Evolutionary conservation across 2,329 filamentous ascomycete species (phyloP), one percentile per base, ranked within the genome.

Genomic region (Penicillium sp.): DNA sequence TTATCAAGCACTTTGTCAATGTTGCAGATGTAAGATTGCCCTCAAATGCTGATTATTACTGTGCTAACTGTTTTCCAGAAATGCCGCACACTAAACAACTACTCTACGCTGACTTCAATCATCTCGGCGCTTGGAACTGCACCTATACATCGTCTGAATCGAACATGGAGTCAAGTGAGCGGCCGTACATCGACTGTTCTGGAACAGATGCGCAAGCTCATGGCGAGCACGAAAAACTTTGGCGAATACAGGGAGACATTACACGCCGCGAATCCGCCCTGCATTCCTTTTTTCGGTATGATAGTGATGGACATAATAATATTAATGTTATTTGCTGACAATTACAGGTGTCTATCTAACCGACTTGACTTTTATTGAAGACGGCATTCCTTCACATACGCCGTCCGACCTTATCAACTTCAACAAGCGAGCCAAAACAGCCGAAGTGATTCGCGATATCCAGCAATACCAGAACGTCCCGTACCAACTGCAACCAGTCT

Each of bases 181-280:
- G 87, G 90, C 55, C 89, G 91, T 63, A 94, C 91, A 2, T 87
- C 88, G 62, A 79, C 82, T 12, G 85, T 89, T 7, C 77, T 99
- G 38, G 94, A 99, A 73, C 87, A 84, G 50, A 96, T 99, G 91
- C 88, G 93, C 55, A 88, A 87, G 63, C 82, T 97, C 56, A 99
- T 99, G 91, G 90, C 89, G 21, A 97, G 91, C 74, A 96, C 91
- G 47, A 97, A 96, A 79, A 99, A 99, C 74, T 99, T 97, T 78
- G 89, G 89, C 65, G 92, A 97, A 74, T 99, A 99, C 73, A 85
- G 94, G 71, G 94, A 97, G 70, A 87, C 91, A 26, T 79, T 99
- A 55, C 93, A 97, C 77, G 87, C 88, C 55, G 91, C 93, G 24
- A 96, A 96, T 65, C 94, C 94, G 18, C 94, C 94, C 12, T 99